Evolutionary conservation across 2,329 filamentous ascomycete genomes (phyloP), one percentile per base, ranked within the genome.

Genomic region (Neofusicoccum cordaticola): DNA sequence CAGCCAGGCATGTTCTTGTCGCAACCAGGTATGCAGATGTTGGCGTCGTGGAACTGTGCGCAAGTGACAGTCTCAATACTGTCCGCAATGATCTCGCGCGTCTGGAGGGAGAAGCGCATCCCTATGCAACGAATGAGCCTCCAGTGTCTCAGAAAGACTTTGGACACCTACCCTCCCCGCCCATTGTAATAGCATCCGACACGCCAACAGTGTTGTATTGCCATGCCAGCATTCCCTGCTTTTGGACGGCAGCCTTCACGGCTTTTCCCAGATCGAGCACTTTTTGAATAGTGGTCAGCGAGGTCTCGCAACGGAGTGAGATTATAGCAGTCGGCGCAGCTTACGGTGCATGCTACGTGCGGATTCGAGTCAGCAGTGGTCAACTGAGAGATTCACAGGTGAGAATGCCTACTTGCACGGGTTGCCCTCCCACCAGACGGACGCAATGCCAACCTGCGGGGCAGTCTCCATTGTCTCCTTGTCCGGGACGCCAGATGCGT

Each of bases 1-100:
- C 91, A 90, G 68, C 93, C 93, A 0, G 93, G 93, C 94, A 97
- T 97, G 77, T 97, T 97, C 85, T 97, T 97, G 81, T 97, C 93
- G 76, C 93, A 97, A 11, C 93, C 93, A 0, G 94, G 93, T 70
- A 97, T 94, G 35, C 91, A 88, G 75, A 97, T 93, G 77, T 93
- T 96, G 65, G 93, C 94, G 75, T 97, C 94, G 77, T 97, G 92
- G 70, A 90, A 90, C 75, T 97, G 93, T 4, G 91, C 94, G 75
- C 90, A 94, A 1, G 93, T 97, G 44, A 97, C 91, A 1, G 91
- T 93, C 80, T 98, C 94, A 72, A 97, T 93, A 70, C 89, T 93
- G 79, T 98, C 93, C 68, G 93, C 93, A 69, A 98, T 97, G 69
- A 97, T 88, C 74, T 98, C 93, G 66, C 93, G 86, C 1, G 90